Evolutionary conservation across 140 eudicot species (phyloP).

Genomic region (Flaveria floridana): DNA sequence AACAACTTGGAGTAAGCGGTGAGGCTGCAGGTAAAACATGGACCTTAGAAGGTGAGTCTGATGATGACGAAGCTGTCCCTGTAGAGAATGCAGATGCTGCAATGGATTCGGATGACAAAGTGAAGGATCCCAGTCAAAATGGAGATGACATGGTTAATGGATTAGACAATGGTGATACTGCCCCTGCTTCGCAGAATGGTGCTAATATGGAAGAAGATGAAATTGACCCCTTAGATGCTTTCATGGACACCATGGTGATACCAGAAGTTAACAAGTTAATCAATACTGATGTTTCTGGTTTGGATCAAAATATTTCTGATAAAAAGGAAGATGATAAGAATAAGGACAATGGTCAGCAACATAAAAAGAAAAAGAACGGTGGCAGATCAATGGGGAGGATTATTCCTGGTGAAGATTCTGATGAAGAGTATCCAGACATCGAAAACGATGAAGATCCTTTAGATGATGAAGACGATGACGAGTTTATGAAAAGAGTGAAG

Average conservation of each 20-base stretch:
- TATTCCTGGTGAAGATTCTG: constrained; percentile 83
- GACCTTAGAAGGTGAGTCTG: constrained; percentile 96
- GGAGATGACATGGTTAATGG: constrained; percentile 45
- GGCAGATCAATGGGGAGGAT: constrained; percentile 71
- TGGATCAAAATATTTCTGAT: constrained; percentile 37
- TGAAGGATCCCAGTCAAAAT: constrained; percentile 37
- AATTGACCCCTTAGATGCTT: constrained; percentile 87
- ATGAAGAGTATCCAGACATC: constrained; percentile 50
- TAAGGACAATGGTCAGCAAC: constrained; percentile 28
- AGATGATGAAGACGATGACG: constrained; percentile 92
- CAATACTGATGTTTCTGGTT: constrained; percentile 28
- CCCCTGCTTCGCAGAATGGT: constrained; percentile 39
- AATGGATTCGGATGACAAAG: constrained; percentile 47
- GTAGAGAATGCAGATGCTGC: constrained; percentile 49
- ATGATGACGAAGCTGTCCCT: constrained; percentile 73
- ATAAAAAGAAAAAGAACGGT: constrained; percentile 37
- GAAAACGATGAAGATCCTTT: constrained; percentile 57
- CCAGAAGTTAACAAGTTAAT: constrained; percentile 79
- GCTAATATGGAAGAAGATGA: constrained; percentile 63
- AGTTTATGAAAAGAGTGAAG: constrained; percentile 88
- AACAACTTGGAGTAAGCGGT: constrained; percentile 48
- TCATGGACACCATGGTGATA: constrained; percentile 80
- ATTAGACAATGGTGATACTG: constrained; percentile 36
- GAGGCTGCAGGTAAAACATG: constrained; percentile 67
- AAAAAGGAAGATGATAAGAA: constrained; percentile 42